These are phyloP conservation scores for Dothistroma septosporum DNA, from an alignment of 2,329 filamentous ascomycete species.

Conservation along the genomic window DNA sequence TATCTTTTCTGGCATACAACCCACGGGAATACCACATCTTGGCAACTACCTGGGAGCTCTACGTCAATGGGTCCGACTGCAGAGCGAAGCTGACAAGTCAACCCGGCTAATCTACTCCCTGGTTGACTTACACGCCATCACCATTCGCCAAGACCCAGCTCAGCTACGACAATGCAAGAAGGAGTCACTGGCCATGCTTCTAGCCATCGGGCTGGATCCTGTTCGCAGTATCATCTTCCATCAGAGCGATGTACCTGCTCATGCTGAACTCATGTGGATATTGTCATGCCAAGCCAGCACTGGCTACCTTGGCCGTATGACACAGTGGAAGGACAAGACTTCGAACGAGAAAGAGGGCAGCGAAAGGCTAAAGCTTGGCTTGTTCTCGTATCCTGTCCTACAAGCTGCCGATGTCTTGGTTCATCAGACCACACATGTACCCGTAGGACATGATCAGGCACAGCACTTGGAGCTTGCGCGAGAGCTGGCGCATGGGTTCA, in stretches of 20 bases:
- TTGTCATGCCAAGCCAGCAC: constrained; percentile 86
- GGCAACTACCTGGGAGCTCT: constrained; percentile 94
- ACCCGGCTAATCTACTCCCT: constrained; percentile 76
- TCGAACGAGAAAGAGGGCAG: constrained; percentile 41
- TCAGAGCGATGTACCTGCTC: constrained; percentile 62
- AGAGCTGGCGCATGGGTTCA: constrained; percentile 82
- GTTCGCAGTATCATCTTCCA: constrained; percentile 74
- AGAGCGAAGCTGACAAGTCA: constrained; percentile 56
- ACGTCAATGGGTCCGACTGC: constrained; percentile 77
- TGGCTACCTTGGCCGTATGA: constrained; percentile 96
- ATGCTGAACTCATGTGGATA: constrained; percentile 95
- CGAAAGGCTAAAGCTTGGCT: constrained; percentile 68
- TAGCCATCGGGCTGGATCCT: constrained; percentile 81
- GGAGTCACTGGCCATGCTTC: constrained; percentile 71
- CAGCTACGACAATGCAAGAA: constrained; percentile 62
- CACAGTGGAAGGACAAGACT: constrained; percentile 82
- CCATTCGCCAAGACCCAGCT: constrained; percentile 62
- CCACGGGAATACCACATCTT: constrained; percentile 87
- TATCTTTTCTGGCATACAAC: constrained; percentile 95
- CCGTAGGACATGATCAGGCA: constrained; percentile 90
- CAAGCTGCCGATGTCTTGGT: constrained; percentile 92
- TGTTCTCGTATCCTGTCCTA: constrained; percentile 93
- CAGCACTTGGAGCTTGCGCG: constrained; percentile 94
- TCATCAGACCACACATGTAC: constrained; percentile 86
- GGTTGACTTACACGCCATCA: constrained; percentile 92